These are phyloP conservation scores for Neurospora africana DNA, from an alignment of 495 filamentous ascomycete species.

Conservation along the genomic window DNA sequence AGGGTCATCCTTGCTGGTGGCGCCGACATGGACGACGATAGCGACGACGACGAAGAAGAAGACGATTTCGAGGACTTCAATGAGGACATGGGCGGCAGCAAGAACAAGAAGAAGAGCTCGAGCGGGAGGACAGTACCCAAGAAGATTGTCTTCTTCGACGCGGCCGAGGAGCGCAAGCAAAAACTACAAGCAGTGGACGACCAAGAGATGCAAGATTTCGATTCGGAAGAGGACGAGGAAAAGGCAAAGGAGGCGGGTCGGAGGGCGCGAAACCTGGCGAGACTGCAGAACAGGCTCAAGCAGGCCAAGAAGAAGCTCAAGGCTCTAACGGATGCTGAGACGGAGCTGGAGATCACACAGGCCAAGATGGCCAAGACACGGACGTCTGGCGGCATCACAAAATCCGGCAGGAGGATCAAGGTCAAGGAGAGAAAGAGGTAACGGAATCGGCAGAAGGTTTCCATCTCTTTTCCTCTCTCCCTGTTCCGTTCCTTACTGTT, in stretches of 20 bases:
- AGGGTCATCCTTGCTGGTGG: slow-evolving; percentile 29
- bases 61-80: slow-evolving; percentile 19
- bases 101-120: neutral
- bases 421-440: slow-evolving; percentile 70
- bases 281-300: slow-evolving; percentile 41
- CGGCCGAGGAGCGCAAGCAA: slow-evolving; percentile 22
- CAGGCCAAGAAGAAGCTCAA: slow-evolving; percentile 57
- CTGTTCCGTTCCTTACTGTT: neutral
- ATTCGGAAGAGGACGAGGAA: slow-evolving; percentile 37
- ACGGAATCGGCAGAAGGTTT: slow-evolving; percentile 6
- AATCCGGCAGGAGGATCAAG: slow-evolving; percentile 74
- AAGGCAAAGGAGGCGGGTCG: slow-evolving; percentile 36
- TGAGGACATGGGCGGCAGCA: slow-evolving; percentile 9
- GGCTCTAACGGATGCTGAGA: slow-evolving; percentile 61
- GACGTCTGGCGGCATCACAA: slow-evolving; percentile 67
- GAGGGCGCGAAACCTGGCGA: slow-evolving; percentile 35
- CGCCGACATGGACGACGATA: slow-evolving; percentile 11
- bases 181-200: slow-evolving; percentile 29
- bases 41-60: slow-evolving; percentile 21
- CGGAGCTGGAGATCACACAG: slow-evolving; percentile 58
- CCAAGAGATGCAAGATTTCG: slow-evolving; percentile 20
- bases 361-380: slow-evolving; percentile 57
- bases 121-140: slow-evolving; percentile 14
- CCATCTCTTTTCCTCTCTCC: neutral
- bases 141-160: slow-evolving; percentile 37